Percentiles rank a stretch among this genome's conserved stretches.
These are phyloP conservation scores for Cryomyces antarcticus DNA, from an alignment of 495 filamentous ascomycete species.

Conservation along the genomic window DNA sequence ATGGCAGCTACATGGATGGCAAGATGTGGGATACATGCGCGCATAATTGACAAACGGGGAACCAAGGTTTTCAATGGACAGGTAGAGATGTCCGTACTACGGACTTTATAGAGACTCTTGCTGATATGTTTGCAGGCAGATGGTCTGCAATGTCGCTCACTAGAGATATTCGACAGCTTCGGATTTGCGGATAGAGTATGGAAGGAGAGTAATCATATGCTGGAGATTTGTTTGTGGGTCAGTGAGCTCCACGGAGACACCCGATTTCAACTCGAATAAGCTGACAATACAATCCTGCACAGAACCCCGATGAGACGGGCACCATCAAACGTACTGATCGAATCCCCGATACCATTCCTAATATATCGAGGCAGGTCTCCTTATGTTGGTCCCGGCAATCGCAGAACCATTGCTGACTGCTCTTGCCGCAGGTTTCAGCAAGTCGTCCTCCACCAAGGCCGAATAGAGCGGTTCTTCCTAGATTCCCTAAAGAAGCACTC, in stretches of 20 bases:
- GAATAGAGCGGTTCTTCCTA: constrained; percentile 19
- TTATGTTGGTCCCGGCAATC: too few species aligned
- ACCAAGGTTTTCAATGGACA: constrained; percentile 30
- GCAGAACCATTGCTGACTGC: too few species aligned
- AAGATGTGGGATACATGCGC: constrained; percentile 33
- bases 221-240: constrained; percentile 21
- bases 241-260: not conserved
- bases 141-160: constrained; percentile 33
- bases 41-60: constrained; percentile 40
- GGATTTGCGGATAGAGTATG: constrained; percentile 38
- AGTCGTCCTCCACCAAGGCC: constrained; percentile 19
- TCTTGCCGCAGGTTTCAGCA: constrained; percentile 14
- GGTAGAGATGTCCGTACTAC: too few species aligned
- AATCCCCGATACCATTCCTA: constrained; percentile 29
- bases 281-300: not conserved
- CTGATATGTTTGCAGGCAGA: constrained; percentile 28
- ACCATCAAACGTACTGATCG: constrained; percentile 30
- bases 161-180: constrained; percentile 48
- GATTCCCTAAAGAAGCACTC: constrained; percentile 15
- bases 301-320: constrained; percentile 26
- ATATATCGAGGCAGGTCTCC: constrained; percentile 15
- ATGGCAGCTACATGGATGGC: constrained; percentile 46
- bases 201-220: constrained; percentile 37
- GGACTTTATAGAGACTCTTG: too few species aligned
- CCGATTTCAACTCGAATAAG: not conserved